Evolutionary conservation across 495 filamentous ascomycete genomes (phyloP), one percentile per base, ranked within the genome.

Genomic region (Hypoxylon lienhwacheense): DNA sequence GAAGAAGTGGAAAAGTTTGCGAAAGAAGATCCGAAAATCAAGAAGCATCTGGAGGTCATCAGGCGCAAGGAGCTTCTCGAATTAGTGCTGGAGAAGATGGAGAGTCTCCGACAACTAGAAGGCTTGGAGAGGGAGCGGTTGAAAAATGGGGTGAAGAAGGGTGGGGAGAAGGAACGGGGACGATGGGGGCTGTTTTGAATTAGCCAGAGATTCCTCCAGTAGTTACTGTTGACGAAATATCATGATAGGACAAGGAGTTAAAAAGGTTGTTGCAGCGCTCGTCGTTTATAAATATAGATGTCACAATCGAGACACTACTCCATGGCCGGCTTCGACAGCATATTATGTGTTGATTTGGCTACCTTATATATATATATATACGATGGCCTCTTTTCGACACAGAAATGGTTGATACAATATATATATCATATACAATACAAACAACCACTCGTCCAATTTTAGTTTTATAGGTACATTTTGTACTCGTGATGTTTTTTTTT

Each of bases 61-160:
- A 77, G 81, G 46, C 79, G 91, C 59, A 99, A 99, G 73, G 91
- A 97, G 67, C 77, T 96, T 29, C 77, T 99, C 1, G 91, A 97
- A 72, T 73, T 96, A 45, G 93, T 92, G 7, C 74, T 99, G 16
- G 83, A 86, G 69, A 97, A 99, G 78, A 96, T 97, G 77, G 89
- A 97, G 61, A 84, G 86, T 26, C 73, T 98, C 55, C 79, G 88
- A 46, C 83, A 86, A 39, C 71, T 98, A 14, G 90, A 96, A 57
- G 70, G 69, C n/a, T 47, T 61, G 17, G 67, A 70, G 26, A 54
- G 48, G 7, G 67, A 68, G 2, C 42, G 64, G 24, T 16, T 32
- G 22, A 59, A 52, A 43, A 20, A 34, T 5, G 42, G 40, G n/a
- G 14, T 19, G 3, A 67, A 65, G 49, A 53, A 57, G 21, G 41